phyloP scores from a whole-genome alignment of 495 filamentous ascomycete genomes.

The Pyrenopolyporus hunteri region DNA sequence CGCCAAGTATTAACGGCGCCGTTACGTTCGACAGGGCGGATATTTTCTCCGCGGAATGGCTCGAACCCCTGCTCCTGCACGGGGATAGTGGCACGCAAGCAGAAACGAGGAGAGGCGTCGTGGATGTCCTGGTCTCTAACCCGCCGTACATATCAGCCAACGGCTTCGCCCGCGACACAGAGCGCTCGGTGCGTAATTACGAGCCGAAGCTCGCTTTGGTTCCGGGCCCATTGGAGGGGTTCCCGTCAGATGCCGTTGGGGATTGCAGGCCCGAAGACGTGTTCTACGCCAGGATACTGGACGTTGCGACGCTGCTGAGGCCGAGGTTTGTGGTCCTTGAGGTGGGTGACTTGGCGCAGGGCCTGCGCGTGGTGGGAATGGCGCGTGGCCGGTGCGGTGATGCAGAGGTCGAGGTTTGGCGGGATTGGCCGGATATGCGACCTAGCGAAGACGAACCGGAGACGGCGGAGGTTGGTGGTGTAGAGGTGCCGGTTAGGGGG shows the following conservation, averaged over 20 bases:
- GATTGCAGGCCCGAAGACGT: constrained; percentile 54
- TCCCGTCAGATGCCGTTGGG: neutral
- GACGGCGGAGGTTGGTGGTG: constrained; percentile 12
- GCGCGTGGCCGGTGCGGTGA: constrained; percentile 34
- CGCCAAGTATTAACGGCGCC: neutral
- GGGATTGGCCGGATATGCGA: constrained; percentile 51
- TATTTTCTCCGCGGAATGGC: constrained; percentile 53
- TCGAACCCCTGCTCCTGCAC: constrained; percentile 10
- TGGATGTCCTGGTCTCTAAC: constrained; percentile 83
- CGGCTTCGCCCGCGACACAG: constrained; percentile 62
- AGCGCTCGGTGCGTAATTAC: constrained; percentile 74
- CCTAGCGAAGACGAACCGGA: constrained; percentile 19
- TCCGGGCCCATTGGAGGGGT: constrained; percentile 39
- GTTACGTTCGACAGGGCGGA: constrained; percentile 61
- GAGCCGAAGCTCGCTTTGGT: constrained; percentile 84
- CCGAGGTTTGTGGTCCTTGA: constrained; percentile 61
- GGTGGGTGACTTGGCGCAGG: constrained; percentile 65
- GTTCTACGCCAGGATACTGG: constrained; percentile 63
- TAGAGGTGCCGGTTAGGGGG: constrained; percentile 39
- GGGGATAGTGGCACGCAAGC: neutral
- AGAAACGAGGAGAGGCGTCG: constrained; percentile 18
- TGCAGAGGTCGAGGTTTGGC: constrained; percentile 58
- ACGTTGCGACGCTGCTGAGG: constrained; percentile 42
- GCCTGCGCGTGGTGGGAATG: constrained; percentile 58
- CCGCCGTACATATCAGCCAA: constrained; percentile 83